Evolutionary conservation across 2,329 filamentous ascomycete species (phyloP), one percentile per base, ranked within the genome.

Genomic region (Colletotrichum gloeosporioides): DNA sequence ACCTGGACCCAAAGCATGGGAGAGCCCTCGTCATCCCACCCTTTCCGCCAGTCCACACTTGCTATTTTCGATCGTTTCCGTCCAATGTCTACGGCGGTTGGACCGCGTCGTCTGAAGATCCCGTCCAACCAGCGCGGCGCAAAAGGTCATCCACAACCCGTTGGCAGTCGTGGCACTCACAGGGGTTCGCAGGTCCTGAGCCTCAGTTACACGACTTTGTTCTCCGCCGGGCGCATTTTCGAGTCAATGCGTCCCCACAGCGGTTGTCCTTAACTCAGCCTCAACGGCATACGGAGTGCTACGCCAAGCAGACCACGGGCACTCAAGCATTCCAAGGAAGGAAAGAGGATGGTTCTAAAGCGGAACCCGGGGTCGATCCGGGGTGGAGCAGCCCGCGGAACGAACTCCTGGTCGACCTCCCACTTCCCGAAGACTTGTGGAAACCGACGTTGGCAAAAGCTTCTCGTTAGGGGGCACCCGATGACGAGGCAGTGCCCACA

Each of bases 81-180:
- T 61, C 49, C 44, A 57, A 57, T 49, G n/a, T 61, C 36, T 53
- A 53, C n/a, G 1, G 44, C 44, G n/a, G 44, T 53, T 22, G 55
- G 18, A 27, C 18, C 16, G 25, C 34, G n/a, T 53, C 61, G 34
- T 75, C 61, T 31, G 59, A 53, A 71, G 22, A 66, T 25, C 8
- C 44, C 27, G 22, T 49, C 72, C 72, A 75, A 75, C 72, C 72
- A 75, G 67, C 36, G n/a, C 5, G 25, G 34, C 34, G 72, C 34
- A 71, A 75, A 75, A 75, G 67, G 72, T 71, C 67, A 75, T 75
- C 34, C 59, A 65, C 72, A 18, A 53, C 61, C 72, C 72, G 61
- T 69, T 63, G 27, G 44, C 44, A 25, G 66, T 70, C 59, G 49
- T 34, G 57, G 65, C 44, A 53, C 59, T 49, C 44, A 68, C 67